These are phyloP conservation scores for Solanum medicagineum DNA, from an alignment of 257 asterid genomes.

Conservation along the genomic window DNA sequence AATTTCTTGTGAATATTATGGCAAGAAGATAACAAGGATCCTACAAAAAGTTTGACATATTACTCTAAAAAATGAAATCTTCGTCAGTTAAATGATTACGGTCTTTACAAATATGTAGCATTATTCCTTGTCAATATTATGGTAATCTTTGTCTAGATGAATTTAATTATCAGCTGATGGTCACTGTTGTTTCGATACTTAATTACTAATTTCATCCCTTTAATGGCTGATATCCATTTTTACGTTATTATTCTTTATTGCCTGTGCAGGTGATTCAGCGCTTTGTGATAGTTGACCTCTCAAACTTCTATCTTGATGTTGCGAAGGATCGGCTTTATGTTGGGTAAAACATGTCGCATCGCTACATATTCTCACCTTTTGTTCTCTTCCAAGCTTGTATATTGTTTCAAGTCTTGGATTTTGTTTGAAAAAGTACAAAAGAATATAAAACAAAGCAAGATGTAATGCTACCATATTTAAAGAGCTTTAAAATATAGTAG, in stretches of 20 bases:
- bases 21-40: neutral
- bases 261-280: constrained; percentile 74
- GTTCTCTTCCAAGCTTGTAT: neutral
- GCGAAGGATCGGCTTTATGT: constrained; percentile 97
- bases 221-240: neutral
- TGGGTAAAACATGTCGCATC: constrained; percentile 43
- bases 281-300: constrained; percentile 85
- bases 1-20: neutral
- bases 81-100: neutral
- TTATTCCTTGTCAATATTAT: neutral
- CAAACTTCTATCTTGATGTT: constrained; percentile 88
- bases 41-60: neutral
- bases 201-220: neutral
- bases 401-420: neutral
- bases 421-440: neutral
- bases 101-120: neutral
- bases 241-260: neutral
- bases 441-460: neutral
- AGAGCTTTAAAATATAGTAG: neutral
- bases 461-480: neutral
- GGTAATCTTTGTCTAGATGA: neutral
- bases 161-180: neutral
- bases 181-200: neutral
- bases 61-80: neutral
- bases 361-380: neutral